Percentiles rank a stretch among this genome's conserved stretches.
phyloP scores from a whole-genome alignment of 257 asterid genomes.

The Scutellaria minor region DNA sequence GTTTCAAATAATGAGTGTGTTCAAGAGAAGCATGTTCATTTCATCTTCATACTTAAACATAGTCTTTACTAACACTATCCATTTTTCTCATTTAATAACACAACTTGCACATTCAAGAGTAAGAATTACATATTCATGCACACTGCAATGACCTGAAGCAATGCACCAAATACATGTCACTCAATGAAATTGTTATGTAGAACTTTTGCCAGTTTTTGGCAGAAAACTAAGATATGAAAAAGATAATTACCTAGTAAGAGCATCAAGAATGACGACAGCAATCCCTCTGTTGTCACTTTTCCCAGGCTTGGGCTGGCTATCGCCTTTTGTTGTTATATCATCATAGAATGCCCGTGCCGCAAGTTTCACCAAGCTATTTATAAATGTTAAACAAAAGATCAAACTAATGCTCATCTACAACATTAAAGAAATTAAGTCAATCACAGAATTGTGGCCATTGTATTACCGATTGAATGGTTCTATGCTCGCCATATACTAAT shows the following conservation, averaged over 20 bases:
- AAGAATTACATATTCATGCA: background rate
- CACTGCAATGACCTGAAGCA: background rate
- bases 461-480: conserved; percentile 54
- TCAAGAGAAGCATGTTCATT: conserved; percentile 6
- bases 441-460: background rate
- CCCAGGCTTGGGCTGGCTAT: conserved; percentile 80
- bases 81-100: background rate
- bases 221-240: background rate
- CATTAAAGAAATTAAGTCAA: background rate
- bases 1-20: background rate
- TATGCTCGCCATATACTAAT: conserved; percentile 43
- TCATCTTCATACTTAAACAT: conserved; percentile 11
- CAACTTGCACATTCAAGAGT: conserved; percentile 4
- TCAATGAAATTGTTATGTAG: background rate
- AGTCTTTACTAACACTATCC: background rate
- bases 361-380: conserved; percentile 77
- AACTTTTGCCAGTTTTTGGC: background rate
- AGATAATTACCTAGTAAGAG: conserved; percentile 75
- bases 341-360: conserved; percentile 95
- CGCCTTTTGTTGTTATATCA: conserved; percentile 85
- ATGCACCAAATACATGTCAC: background rate
- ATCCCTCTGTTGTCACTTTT: conserved; percentile 93
- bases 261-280: conserved; percentile 94
- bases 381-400: background rate
- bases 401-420: conserved; percentile 12